These are phyloP conservation scores for Arachis monticola DNA, from an alignment of 331 rosid genomes.

Conservation along the genomic window DNA sequence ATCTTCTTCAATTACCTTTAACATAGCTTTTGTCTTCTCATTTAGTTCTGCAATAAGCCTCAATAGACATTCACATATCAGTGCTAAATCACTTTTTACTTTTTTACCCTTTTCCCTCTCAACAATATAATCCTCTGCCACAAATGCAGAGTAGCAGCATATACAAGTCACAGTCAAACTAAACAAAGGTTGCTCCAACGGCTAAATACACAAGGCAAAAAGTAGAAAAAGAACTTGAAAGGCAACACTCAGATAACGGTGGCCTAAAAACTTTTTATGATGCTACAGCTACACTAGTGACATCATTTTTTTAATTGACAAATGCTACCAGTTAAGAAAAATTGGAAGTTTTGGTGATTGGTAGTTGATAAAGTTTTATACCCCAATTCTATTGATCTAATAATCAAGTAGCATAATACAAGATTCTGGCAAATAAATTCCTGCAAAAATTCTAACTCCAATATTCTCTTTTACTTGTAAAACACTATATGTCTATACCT, in stretches of 20 bases:
- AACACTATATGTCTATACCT: constrained; percentile 1
- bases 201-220: constrained; percentile 33
- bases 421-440: too few relatives aligned
- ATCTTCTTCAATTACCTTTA: constrained; percentile 71
- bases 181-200: constrained; percentile 39
- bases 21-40: constrained; percentile 70
- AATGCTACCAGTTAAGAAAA: not conserved
- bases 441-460: too few relatives aligned
- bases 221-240: constrained; percentile 21
- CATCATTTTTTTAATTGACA: not conserved
- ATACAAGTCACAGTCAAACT: constrained; percentile 8
- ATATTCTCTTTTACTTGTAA: constrained; percentile 14
- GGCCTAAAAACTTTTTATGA: constrained; percentile 28
- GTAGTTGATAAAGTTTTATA: too few relatives aligned
- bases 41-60: constrained; percentile 62
- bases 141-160: not conserved
- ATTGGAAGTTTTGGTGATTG: too few relatives aligned
- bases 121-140: not conserved
- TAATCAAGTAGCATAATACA: too few relatives aligned
- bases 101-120: not conserved
- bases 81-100: not conserved
- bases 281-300: not conserved
- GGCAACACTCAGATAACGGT: constrained; percentile 16
- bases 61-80: constrained; percentile 10
- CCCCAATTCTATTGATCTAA: too few relatives aligned